Evolutionary conservation across 2,329 filamentous ascomycete species (phyloP), one percentile per base, ranked within the genome.

Genomic region (Knoxdaviesia capensis): DNA sequence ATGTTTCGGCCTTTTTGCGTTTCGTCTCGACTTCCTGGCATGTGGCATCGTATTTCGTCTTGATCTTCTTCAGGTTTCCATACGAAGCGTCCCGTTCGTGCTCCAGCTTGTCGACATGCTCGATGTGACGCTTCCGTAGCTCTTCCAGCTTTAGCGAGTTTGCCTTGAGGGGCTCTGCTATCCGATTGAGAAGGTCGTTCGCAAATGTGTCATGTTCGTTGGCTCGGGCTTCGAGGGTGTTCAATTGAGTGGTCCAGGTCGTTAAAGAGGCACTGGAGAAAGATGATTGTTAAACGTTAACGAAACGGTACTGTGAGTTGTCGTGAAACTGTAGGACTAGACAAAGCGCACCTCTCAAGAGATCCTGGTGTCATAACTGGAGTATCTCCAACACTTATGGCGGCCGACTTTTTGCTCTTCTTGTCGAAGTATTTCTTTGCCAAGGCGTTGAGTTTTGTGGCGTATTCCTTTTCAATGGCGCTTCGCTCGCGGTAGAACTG

Each of bases 361-460:
- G 88, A 96, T 2, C 92, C 90, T 1, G 90, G 90, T 3, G 90
- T 96, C 69, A 96, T 80, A 45, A 76, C 74, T 34, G 90, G 90
- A 29, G 78, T 90, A 53, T 98, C 90, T 53, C 90, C 90, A 42
- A 96, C 90, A 56, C 87, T 94, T 51, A 98, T 60, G 52, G 70
- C 79, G 50, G 85, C 80, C 37, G 80, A 80, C 64, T 90, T 94
- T 61, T 79, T 86, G 39, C 83, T 77, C 67, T 96, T 98, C 67
- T 92, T 92, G 54, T 98, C 92, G 55, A 85, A 90, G 65, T 94
- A 96, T 59, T 90, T 94, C 66, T 90, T 93, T 43, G 88, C 90
- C 41, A 98, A 66, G 3, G 76, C 77, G 51, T 74, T 81, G 48
- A 98, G 75, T 61, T 88, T 96, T 48, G 80, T 71, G 52, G 84